phyloP scores from a whole-genome alignment of 805 yeast genomes.

The Saccharomycopsis synnaedendra region DNA sequence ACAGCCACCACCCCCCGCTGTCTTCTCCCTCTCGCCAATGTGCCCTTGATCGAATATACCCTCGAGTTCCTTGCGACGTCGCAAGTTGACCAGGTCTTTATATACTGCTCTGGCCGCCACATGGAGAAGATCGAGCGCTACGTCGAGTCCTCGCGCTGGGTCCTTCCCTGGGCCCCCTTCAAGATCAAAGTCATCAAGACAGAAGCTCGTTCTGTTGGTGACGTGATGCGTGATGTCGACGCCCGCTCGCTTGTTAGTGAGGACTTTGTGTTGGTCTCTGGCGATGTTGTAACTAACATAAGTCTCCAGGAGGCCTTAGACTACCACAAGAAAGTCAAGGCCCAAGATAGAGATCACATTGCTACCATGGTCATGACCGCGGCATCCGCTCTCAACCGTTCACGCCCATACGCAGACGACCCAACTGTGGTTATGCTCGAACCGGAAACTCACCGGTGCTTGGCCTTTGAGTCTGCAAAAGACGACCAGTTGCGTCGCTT shows the following conservation, averaged over 20 bases:
- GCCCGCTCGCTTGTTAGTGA: slow-evolving; percentile 81
- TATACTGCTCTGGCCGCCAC: slow-evolving; percentile 79
- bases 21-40: slow-evolving; percentile 81
- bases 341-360: slow-evolving; percentile 78
- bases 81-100: slow-evolving; percentile 78
- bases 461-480: slow-evolving; percentile 62
- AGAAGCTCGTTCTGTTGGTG: slow-evolving; percentile 89
- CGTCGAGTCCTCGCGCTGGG: slow-evolving; percentile 67
- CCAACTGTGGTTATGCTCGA: slow-evolving; percentile 71
- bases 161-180: slow-evolving; percentile 63
- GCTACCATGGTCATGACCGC: slow-evolving; percentile 88
- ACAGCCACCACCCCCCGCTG: slow-evolving; percentile 83
- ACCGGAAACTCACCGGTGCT: slow-evolving; percentile 63
- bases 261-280: slow-evolving; percentile 82
- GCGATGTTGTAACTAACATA: slow-evolving; percentile 91
- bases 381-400: slow-evolving; percentile 75
- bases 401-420: slow-evolving; percentile 58
- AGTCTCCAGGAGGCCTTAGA: slow-evolving; percentile 65
- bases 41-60: slow-evolving; percentile 90
- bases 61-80: slow-evolving; percentile 87
- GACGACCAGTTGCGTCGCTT: slow-evolving; percentile 23
- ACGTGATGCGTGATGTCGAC: slow-evolving; percentile 93
- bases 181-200: slow-evolving; percentile 60
- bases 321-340: slow-evolving; percentile 61
- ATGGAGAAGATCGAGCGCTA: slow-evolving; percentile 81